Percentiles rank a stretch among this genome's conserved stretches.
Evolutionary conservation across 768 basidiomycete genomes (phyloP).

Genomic region (Rhizopogon sp.): DNA sequence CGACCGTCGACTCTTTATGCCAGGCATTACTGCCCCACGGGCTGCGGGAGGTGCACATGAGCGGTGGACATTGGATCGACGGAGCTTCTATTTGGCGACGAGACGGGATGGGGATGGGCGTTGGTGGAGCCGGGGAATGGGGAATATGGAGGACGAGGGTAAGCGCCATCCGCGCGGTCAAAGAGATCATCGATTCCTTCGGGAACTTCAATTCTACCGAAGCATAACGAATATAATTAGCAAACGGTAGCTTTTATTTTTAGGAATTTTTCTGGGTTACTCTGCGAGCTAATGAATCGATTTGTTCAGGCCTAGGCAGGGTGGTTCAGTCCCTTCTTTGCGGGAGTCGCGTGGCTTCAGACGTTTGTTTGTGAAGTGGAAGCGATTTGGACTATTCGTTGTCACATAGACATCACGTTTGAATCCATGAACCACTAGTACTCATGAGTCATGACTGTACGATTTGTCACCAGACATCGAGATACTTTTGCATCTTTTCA

Average conservation of each 20-base stretch:
- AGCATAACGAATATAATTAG: not conserved
- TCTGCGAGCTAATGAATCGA: too few relatives aligned
- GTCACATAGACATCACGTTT: too few relatives aligned
- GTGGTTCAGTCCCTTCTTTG: too few relatives aligned
- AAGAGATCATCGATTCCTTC: conserved; percentile 37
- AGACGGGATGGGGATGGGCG: conserved; percentile 67
- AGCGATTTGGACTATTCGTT: too few relatives aligned
- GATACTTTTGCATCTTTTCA: too few relatives aligned
- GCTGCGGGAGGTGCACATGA: conserved; percentile 67
- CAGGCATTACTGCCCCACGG: conserved; percentile 48
- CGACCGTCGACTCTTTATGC: conserved; percentile 48
- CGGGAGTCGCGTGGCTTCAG: too few relatives aligned
- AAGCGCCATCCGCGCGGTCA: conserved; percentile 46
- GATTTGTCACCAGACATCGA: too few relatives aligned
- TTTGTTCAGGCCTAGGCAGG: too few relatives aligned
- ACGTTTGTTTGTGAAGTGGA: too few relatives aligned
- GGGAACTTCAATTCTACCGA: not conserved
- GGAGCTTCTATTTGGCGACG: conserved; percentile 47
- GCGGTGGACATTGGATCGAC: conserved; percentile 61
- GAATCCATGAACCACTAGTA: too few relatives aligned
- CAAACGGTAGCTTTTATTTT: not conserved
- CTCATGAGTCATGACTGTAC: not conserved
- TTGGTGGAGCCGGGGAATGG: conserved; percentile 54
- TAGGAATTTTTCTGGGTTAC: not conserved
- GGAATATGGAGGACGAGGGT: conserved; percentile 60